Evolutionary conservation across 306 rosid species (phyloP), one percentile per base, ranked within the genome.

Genomic region (Cucurbita moschata): DNA sequence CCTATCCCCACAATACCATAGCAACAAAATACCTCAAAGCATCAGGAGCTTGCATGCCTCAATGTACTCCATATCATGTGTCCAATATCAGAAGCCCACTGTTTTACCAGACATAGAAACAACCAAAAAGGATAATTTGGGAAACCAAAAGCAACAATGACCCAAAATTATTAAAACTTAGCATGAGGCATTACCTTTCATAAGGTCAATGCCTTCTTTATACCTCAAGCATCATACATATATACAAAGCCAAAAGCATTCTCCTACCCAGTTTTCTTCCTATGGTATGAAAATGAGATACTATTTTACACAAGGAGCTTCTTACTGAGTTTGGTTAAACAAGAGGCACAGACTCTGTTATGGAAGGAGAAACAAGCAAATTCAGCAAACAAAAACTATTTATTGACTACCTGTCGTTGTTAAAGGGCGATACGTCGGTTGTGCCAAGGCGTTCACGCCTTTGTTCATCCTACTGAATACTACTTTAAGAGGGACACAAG

Each of bases 401-500:
- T 86, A 86, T 9, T 76, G 76, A 59, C 86, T 77, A 57, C 84
- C 37, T 62, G 89, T 23, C 23, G 72, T 76, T 77, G 59, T 54
- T 38, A 77, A 72, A 67, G 66, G 81, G n/a, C 81, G 84, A 78
- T 87, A 84, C 1, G 84, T 77, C 38, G 82, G 87, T 76, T 91
- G 81, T 14, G 83, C 93, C 78, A 77, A 84, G 18, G 95, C 95
- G 30, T 83, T 89, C 80, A 89, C 83, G 8, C 97, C 96, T 82
- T 94, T 95, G 14, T 91, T 80, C 86, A 94, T 86, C 82, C 96
- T 79, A 87, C 97, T 89, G 75, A 94, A 94, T 67, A 89, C 96
- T 85, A 94, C 72, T 50, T 78, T 86, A 12, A 94, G 87, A 55
- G 99, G 97, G 73, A 94, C 83, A 77, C 99, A 94, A 49, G 97